Evolutionary conservation across 495 filamentous ascomycete species (phyloP), one percentile per base, ranked within the genome.

Genomic region (Hyaloscypha bicolor): DNA sequence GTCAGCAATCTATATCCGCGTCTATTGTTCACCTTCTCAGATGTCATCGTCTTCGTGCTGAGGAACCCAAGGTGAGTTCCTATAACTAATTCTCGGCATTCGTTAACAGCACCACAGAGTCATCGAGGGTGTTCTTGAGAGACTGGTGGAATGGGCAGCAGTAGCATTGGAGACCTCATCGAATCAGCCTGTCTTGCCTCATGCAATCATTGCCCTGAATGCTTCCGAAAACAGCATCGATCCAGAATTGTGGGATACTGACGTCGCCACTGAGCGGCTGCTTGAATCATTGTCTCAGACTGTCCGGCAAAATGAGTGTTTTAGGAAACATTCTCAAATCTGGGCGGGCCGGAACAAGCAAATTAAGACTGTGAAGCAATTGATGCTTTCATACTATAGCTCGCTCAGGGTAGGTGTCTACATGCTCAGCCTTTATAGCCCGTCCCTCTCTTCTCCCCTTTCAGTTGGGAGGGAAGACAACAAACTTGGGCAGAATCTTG

Each of bases 21-120:
- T 29, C 75, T 87, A 22, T 78, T 88, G 0, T 87, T 84, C 71
- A 83, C 82, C 0, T 84, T 86, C 56, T 84, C 81, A 2, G 83
- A 87, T 63, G 80, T 81, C 11, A 74, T 86, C n/a, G 80, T 84
- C 2, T 87, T 86, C 72, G 70, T 69, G 62, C 74, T 83, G 52
- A 65, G 74, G 9, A 81, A 85, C 53, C 71, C 79, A 1, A 78
- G 70, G 81, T 83, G 69, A 69, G 71, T 51, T 45, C 6, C n/a
- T n/a, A n/a, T n/a, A n/a, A n/a, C n/a, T n/a, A n/a, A n/a, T n/a
- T n/a, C n/a, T n/a, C n/a, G n/a, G 6, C 16, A 53, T 4, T 19
- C 4, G 12, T 11, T 60, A 55, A 51, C 9, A 55, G 3, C 32
- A 22, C 12, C 4, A 35, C 14, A 63, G 60, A 32, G 39, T 60